A percentile compares a stretch with the other conserved stretches of the same genome.
phyloP scores from a whole-genome alignment of 805 yeast species.

The Kazachstania viticola region DNA sequence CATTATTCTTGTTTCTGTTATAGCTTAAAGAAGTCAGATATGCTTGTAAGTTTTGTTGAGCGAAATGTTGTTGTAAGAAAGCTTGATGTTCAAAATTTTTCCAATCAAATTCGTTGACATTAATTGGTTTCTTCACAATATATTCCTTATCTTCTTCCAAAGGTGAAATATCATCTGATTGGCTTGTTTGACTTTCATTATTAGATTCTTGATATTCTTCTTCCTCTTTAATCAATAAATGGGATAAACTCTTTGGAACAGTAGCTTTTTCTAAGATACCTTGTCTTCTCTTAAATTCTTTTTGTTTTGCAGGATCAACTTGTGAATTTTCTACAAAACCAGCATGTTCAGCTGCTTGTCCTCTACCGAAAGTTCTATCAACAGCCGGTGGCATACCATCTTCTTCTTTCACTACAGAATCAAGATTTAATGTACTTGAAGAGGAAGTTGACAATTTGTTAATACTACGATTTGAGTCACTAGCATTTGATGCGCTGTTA shows the following conservation, averaged over 20 bases:
- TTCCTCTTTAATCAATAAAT: slow-evolving; percentile 32
- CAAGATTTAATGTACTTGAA: not conserved
- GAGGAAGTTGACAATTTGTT: not conserved
- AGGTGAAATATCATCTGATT: too few species aligned
- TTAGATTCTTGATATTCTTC: not conserved
- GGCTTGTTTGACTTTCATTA: not conserved
- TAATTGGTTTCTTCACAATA: slow-evolving; percentile 25
- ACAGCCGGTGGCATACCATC: slow-evolving; percentile 52
- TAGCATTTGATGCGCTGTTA: too few species aligned
- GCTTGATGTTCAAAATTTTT: slow-evolving; percentile 26
- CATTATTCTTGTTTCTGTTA: not conserved
- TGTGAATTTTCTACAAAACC: slow-evolving; percentile 30
- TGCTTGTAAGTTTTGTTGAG: slow-evolving; percentile 26
- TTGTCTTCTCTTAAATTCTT: slow-evolving; percentile 36
- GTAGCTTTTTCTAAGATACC: slow-evolving; percentile 39
- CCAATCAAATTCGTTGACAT: slow-evolving; percentile 26
- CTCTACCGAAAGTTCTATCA: slow-evolving; percentile 32
- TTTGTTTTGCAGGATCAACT: slow-evolving; percentile 34
- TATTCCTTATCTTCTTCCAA: slow-evolving; percentile 4
- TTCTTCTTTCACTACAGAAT: not conserved
- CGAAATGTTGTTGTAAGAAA: slow-evolving; percentile 24
- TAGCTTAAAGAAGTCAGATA: slow-evolving; percentile 18
- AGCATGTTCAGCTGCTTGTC: slow-evolving; percentile 23
- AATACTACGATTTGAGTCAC: not conserved
- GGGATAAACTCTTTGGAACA: slow-evolving; percentile 46